Base-by-base conservation (phyloP, 2,329 filamentous ascomycete species). In the Monosporascus sp. region DNA sequence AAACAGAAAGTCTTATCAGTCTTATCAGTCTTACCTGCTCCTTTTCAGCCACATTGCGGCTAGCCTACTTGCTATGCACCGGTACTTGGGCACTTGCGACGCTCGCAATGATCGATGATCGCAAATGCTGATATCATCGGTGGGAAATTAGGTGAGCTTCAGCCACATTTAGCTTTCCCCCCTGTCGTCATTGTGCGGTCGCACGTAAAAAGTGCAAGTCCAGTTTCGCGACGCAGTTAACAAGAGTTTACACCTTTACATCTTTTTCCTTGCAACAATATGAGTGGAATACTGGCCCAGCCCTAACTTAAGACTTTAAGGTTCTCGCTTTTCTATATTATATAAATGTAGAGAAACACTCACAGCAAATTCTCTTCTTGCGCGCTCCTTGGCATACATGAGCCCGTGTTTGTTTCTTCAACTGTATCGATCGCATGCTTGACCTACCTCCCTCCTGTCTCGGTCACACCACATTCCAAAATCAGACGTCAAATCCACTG, bases 371-470 rank as follows among this genome's bases (percentile, higher is more conserved):
- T 20, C 22, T 45, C 44, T 58, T 57, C 54, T 58, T 54, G 51
- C 55, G 41, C 58, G 52, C 37, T 60, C 54, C 17, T 60, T 56
- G 46, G 56, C 24, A 59, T 54, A 39, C 17, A 37, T 20, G 31
- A 35, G 31, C 31, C 31, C 11, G 17, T 43, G 18, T 9, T 43
- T 14, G 18, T 20, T 43, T 14, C 11, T 14, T 20, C 18, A 6
- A 43, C 9, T 24, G 22, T 15, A 43, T 43, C 22, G 22, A 18
- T 9, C 22, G 39, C 39, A 20, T 43, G 22, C 18, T 14, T 43
- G 22, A 6, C 39, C 38, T 35, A 14, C 39, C 18, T 43, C 22
- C 39, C 18, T 43, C 22, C 18, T 24, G 39, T 43, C 39, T 43
- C 39, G 2, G 37, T 4, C 37, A 39, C 17, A 2, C 31, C 31